Conservation (phyloP, 2,329 filamentous ascomycete species). For the Penicillium aurantiogriseum region DNA sequence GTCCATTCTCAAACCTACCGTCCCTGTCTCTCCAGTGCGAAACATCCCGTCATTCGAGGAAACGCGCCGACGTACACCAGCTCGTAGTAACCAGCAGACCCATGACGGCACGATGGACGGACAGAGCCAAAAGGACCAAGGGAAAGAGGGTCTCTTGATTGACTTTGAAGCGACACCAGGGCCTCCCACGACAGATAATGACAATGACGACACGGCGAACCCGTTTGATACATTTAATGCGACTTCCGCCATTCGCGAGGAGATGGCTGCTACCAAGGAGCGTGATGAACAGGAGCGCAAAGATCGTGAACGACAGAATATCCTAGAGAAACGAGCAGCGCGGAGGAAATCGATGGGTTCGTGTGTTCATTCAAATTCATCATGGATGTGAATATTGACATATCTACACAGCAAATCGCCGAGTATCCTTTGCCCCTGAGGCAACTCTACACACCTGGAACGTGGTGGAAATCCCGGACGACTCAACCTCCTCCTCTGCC, state of each 20-base stretch:
- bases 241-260: constrained; percentile 37
- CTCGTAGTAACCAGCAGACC: constrained; percentile 30
- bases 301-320: constrained; percentile 58
- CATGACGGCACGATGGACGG: constrained; percentile 14
- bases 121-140: constrained; percentile 16
- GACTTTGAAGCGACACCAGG: constrained; percentile 45
- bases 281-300: constrained; percentile 65
- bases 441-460: constrained; percentile 97
- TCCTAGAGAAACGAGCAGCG: constrained; percentile 74
- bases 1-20: constrained; percentile 79
- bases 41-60: constrained; percentile 62
- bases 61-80: constrained; percentile 43
- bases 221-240: constrained; percentile 49
- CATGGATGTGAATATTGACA: constrained; percentile 15
- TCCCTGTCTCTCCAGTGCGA: constrained; percentile 64
- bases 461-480: constrained; percentile 82
- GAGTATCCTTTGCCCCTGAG: constrained; percentile 96
- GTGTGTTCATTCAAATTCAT: constrained; percentile 6
- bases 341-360: constrained; percentile 81
- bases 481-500: constrained; percentile 73
- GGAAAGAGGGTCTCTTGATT: constrained; percentile 39
- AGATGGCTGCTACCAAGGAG: constrained; percentile 66
- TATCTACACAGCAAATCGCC: constrained; percentile 64
- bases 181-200: constrained; percentile 33
- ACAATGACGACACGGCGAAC: constrained; percentile 46